phyloP scores from a whole-genome alignment of 441 rosid genomes.

The Melastoma candidum region DNA sequence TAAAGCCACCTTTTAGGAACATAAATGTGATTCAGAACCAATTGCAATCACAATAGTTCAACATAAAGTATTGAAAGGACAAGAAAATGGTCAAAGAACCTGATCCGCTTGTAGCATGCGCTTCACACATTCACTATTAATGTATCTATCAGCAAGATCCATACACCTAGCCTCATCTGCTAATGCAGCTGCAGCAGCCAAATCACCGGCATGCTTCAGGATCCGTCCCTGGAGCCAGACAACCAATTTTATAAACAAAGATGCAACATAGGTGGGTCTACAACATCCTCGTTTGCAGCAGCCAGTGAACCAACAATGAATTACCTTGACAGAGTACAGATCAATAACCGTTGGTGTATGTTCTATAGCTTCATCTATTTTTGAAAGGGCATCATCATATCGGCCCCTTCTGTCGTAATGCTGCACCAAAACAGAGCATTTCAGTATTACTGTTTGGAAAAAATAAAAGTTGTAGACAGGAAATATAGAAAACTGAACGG shows the following conservation, averaged over 20 bases:
- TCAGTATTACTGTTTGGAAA: constrained; percentile 8
- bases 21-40: constrained; percentile 2
- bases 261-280: no score
- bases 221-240: constrained; percentile 73
- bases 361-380: constrained; percentile 85
- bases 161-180: constrained; percentile 99
- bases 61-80: constrained; percentile 5
- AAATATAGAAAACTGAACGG: not conserved
- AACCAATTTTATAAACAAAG: not conserved
- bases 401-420: constrained; percentile 94
- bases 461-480: constrained; percentile 1
- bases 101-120: constrained; percentile 99
- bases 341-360: constrained; percentile 99
- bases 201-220: constrained; percentile 98
- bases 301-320: not conserved
- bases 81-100: constrained; percentile 36
- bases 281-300: not conserved
- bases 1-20: constrained; percentile 53
- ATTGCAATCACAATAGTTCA: not conserved
- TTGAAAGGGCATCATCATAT: constrained; percentile 65
- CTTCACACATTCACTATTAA: constrained; percentile 97
- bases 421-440: constrained; percentile 37
- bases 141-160: constrained; percentile 97
- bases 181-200: constrained; percentile 85
- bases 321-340: constrained; percentile 85